Evolutionary conservation across 2,329 filamentous ascomycete genomes (phyloP).

Genomic region (Talaromyces sp.): DNA sequence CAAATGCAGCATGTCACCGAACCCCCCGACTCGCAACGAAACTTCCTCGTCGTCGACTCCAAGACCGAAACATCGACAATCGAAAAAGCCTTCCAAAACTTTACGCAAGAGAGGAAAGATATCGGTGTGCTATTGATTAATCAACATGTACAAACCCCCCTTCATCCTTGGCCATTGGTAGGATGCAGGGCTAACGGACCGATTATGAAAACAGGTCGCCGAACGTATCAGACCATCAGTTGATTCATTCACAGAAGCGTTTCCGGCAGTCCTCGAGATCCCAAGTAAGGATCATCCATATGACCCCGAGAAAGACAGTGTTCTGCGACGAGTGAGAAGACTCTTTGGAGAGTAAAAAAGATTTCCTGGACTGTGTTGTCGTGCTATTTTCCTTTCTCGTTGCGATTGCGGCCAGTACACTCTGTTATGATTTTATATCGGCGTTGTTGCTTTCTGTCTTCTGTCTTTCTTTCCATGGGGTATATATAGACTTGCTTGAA

Average conservation of each 20-base stretch:
- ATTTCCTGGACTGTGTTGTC: background rate
- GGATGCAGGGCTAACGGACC: background rate
- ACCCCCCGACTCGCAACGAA: conserved; percentile 85
- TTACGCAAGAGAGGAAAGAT: conserved; percentile 86
- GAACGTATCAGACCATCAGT: conserved; percentile 88
- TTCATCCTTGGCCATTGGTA: background rate
- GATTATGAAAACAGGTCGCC: conserved; percentile 61
- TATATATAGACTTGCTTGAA: conserved; percentile 1
- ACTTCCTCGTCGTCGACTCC: conserved; percentile 91
- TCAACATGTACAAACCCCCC: conserved; percentile 67
- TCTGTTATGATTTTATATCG: conserved; percentile 1
- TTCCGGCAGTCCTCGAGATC: conserved; percentile 94
- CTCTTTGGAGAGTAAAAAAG: conserved; percentile 55
- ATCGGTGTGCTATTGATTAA: conserved; percentile 97
- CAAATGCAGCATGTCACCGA: conserved; percentile 73
- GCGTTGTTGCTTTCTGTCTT: conserved; percentile 11
- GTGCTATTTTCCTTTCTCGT: background rate
- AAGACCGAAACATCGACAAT: conserved; percentile 89
- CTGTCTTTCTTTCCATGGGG: background rate
- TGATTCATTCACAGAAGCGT: conserved; percentile 87
- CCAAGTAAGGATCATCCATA: conserved; percentile 99
- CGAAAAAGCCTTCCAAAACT: conserved; percentile 82
- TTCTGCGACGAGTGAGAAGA: conserved; percentile 77
- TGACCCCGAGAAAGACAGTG: conserved; percentile 97
- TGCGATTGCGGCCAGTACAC: background rate